Evolutionary conservation across 139 green algal species (phyloP).

Genomic region (Chlamydomonas asymmetrica): DNA sequence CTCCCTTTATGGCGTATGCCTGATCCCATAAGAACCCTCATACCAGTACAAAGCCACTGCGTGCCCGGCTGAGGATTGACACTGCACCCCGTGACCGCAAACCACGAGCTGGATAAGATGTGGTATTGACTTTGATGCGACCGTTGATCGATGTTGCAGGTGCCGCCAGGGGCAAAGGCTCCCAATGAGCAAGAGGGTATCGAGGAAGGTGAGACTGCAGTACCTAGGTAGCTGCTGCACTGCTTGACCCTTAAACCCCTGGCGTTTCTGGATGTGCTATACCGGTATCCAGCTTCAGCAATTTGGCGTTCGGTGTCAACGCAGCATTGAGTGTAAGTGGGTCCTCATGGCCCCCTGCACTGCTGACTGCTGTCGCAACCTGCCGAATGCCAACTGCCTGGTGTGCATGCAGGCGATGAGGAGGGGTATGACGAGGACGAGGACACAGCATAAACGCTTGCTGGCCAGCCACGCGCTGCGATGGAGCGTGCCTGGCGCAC

Average conservation of each 20-base stretch:
- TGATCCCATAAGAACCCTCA: constrained; percentile 12
- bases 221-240: neutral
- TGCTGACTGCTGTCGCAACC: neutral
- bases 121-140: neutral
- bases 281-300: no score
- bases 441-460: no score
- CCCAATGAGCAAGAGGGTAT: constrained; percentile 10
- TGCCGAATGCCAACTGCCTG: neutral
- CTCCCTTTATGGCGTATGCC: neutral
- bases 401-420: neutral
- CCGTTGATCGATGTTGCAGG: constrained; percentile 32
- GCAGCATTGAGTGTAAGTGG: neutral
- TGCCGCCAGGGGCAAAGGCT: constrained; percentile 9
- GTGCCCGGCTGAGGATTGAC: neutral
- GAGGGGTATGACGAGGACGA: constrained; percentile 3
- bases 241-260: neutral
- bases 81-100: neutral
- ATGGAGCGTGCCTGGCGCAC: no score
- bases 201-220: constrained; percentile 6
- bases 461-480: no score
- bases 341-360: neutral
- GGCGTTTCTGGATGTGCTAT: neutral
- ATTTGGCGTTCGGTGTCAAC: neutral
- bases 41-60: neutral
- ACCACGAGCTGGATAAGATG: neutral